phyloP scores from a whole-genome alignment of 371 early-diverging fungal genomes.

The Mortierella sp. region DNA sequence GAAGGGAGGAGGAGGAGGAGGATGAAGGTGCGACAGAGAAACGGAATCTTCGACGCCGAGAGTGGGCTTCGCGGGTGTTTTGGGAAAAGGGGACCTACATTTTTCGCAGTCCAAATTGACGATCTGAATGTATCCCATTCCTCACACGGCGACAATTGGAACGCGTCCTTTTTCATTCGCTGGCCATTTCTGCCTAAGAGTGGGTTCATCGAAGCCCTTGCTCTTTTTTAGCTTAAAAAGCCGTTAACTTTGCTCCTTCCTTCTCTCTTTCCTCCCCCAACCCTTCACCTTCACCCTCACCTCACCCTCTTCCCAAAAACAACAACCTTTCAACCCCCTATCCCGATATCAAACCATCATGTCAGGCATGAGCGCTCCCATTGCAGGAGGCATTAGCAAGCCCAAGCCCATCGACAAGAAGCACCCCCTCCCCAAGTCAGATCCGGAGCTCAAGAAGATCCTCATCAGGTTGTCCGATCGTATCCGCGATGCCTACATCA shows the following conservation, averaged over 20 bases:
- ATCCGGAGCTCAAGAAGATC: constrained; percentile 18
- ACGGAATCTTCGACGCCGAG: background rate
- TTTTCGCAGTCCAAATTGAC: background rate
- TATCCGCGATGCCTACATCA: constrained; percentile 17
- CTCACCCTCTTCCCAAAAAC: background rate
- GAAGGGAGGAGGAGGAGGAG: background rate
- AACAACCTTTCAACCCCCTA: background rate
- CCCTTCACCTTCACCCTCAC: background rate
- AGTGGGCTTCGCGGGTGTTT: background rate
- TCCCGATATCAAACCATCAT: background rate
- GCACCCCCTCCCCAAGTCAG: constrained; percentile 18
- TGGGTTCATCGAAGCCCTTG: background rate
- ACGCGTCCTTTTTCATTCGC: background rate
- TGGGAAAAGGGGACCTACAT: constrained; percentile 5
- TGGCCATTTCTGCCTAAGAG: background rate
- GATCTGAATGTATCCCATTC: background rate
- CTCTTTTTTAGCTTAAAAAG: no score
- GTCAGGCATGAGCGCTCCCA: background rate
- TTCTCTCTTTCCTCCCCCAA: background rate
- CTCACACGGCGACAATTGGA: background rate
- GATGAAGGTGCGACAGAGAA: background rate
- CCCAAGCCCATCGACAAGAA: constrained; percentile 17
- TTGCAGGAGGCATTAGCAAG: constrained; percentile 25
- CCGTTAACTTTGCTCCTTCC: background rate
- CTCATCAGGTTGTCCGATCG: background rate